These are phyloP conservation scores for Lentinus brumalis DNA, from an alignment of 768 basidiomycete species.

Conservation along the genomic window DNA sequence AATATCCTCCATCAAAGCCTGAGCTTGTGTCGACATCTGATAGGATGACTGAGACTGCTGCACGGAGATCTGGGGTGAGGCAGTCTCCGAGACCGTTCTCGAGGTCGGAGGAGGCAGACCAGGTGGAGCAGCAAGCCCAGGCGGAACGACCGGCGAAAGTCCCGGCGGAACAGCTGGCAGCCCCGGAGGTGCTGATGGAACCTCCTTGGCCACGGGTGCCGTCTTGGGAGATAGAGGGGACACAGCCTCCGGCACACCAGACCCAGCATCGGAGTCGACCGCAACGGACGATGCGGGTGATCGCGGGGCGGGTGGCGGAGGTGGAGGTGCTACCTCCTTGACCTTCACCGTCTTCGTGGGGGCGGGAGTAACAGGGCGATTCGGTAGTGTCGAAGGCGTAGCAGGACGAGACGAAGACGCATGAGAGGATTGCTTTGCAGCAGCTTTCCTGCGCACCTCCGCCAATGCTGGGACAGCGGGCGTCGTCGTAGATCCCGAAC, in stretches of 20 bases:
- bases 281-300: slow-evolving; percentile 51
- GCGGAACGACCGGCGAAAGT: slow-evolving; percentile 57
- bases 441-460: slow-evolving; percentile 34
- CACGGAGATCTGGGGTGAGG: slow-evolving; percentile 51
- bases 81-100: slow-evolving; percentile 44
- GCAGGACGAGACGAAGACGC: slow-evolving; percentile 58
- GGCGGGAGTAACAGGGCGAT: slow-evolving; percentile 47
- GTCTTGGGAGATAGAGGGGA: slow-evolving; percentile 38
- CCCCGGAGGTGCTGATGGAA: slow-evolving; percentile 48
- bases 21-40: slow-evolving; percentile 86
- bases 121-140: slow-evolving; percentile 58
- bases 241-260: slow-evolving; percentile 44
- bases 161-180: slow-evolving; percentile 56
- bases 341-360: slow-evolving; percentile 41
- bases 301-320: slow-evolving; percentile 37
- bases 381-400: slow-evolving; percentile 48
- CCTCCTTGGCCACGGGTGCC: slow-evolving; percentile 32
- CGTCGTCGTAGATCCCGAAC: slow-evolving; percentile 36
- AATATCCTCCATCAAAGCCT: slow-evolving; percentile 82
- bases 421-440: slow-evolving; percentile 48
- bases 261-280: slow-evolving; percentile 52
- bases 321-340: slow-evolving; percentile 39
- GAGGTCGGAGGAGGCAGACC: slow-evolving; percentile 47
- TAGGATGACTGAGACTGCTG: slow-evolving; percentile 65
- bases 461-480: slow-evolving; percentile 21